Conservation (phyloP, 352 stramenopile genomes). For the Pythium rishiriense region DNA sequence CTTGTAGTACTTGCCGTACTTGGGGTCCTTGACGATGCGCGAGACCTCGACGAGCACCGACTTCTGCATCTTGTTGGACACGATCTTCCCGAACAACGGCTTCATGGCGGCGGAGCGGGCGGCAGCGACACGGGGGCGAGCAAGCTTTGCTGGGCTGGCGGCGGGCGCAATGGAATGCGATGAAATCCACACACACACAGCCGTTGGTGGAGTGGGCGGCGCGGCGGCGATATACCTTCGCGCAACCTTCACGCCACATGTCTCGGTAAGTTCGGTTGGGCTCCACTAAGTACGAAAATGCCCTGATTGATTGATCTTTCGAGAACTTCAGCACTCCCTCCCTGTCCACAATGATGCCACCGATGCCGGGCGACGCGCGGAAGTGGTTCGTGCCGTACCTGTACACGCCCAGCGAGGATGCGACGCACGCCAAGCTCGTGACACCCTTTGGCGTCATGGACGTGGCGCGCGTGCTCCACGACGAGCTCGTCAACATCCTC, state of each 20-base stretch:
- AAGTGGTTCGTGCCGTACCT: constrained; percentile 73
- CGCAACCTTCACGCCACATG: constrained; percentile 28
- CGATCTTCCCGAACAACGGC: constrained; percentile 93
- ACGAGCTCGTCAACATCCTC: constrained; percentile 50
- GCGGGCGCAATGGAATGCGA: constrained; percentile 2
- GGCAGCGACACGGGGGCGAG: not conserved
- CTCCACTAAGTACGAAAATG: constrained; percentile 9
- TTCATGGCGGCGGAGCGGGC: constrained; percentile 84
- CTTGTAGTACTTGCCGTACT: constrained; percentile 94
- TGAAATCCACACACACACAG: constrained; percentile 15
- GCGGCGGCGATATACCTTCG: constrained; percentile 20
- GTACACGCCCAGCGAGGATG: constrained; percentile 60
- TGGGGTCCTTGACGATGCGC: constrained; percentile 93
- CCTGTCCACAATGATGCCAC: constrained; percentile 30
- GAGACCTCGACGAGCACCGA: constrained; percentile 95
- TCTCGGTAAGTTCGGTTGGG: no score
- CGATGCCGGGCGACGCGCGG: constrained; percentile 3
- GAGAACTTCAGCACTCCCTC: no score
- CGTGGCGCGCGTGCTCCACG: constrained; percentile 24
- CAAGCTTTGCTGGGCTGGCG: constrained; percentile 15
- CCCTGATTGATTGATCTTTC: no score
- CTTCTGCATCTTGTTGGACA: constrained; percentile 97
- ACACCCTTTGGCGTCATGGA: constrained; percentile 67
- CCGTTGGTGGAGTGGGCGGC: constrained; percentile 33
- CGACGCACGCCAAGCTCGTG: constrained; percentile 66